Percentiles rank a stretch among this genome's conserved stretches.
phyloP scores from a whole-genome alignment of 768 basidiomycete genomes.

The Galerina sulciceps region DNA sequence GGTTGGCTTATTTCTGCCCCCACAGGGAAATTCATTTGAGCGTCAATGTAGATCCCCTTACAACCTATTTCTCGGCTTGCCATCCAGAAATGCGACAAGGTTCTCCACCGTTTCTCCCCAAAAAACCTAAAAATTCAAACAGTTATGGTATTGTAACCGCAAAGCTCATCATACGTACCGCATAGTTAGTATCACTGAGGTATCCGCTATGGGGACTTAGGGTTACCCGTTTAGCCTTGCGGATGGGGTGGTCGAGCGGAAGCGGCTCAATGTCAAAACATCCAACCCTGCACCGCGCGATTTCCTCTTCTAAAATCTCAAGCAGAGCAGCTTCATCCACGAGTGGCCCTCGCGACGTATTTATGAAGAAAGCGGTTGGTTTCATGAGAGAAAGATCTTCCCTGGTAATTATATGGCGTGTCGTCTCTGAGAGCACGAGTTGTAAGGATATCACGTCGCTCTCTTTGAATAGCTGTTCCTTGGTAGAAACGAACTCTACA shows the following conservation, averaged over 20 bases:
- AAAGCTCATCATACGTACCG: slow-evolving; percentile 35
- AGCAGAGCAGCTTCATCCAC: slow-evolving; percentile 64
- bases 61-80: slow-evolving; percentile 27
- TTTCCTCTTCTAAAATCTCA: slow-evolving; percentile 46
- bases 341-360: slow-evolving; percentile 69
- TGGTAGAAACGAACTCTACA: slow-evolving; percentile 50
- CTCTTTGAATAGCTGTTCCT: slow-evolving; percentile 54
- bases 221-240: slow-evolving; percentile 55
- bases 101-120: slow-evolving; percentile 62
- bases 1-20: too few species aligned
- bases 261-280: slow-evolving; percentile 70
- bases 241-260: slow-evolving; percentile 57
- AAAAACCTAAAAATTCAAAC: slow-evolving; percentile 39
- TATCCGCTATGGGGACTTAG: slow-evolving; percentile 69
- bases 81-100: slow-evolving; percentile 56
- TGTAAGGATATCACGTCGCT: slow-evolving; percentile 70
- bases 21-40: too few species aligned
- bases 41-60: too few species aligned
- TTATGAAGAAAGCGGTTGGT: slow-evolving; percentile 61
- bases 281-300: slow-evolving; percentile 68
- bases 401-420: slow-evolving; percentile 50
- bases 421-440: slow-evolving; percentile 56
- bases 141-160: not conserved
- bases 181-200: slow-evolving; percentile 53
- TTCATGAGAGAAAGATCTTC: slow-evolving; percentile 60